Evolutionary conservation across 352 stramenopile species (phyloP), one percentile per base, ranked within the genome.

Genomic region (Phytophthora citrophthora): DNA sequence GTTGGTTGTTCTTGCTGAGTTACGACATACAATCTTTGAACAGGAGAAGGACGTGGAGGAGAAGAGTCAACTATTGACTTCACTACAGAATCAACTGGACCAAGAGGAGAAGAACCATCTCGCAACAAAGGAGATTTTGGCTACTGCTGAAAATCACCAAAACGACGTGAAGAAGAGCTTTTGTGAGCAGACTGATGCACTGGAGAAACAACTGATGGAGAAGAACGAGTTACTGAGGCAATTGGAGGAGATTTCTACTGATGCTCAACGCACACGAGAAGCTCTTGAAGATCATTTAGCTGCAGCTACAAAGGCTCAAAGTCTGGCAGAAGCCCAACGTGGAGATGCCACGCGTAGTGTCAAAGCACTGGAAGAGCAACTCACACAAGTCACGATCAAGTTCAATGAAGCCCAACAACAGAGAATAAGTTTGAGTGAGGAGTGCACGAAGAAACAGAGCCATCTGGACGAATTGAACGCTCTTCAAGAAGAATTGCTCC

Each of bases 21-120:
- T 95, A 10, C 74, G 86, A 0, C 84, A 95, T 38, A 93, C 84
- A 3, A 89, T 91, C 26, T 91, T 89, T 39, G 54, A 86, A 41
- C 86, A 92, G 62, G 82, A 91, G 36, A 79, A 82, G 20, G 78
- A 87, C 32, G 41, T 91, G 6, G 66, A 61, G 3, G 64, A 81
- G 12, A 76, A 72, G 29, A 64, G 29, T 18, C 41, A 18, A 7
- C 5, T 52, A 10, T 9, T 79, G n/a, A 38, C 39, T 1, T 36
- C 39, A 10, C 16, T 58, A 3, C 32, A 72, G 39, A 20, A 56
- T 10, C 57, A 84, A 24, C 50, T 84, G 3, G 50, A 76, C 5
- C 31, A 69, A 9, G 58, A 79, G 26, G 50, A 58, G 34, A 61
- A 76, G 10, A 43, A 54, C 15, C 71, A 80, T 6, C 15, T 67